Evolutionary conservation across 192 early-diverging fungal genomes (phyloP).

Genomic region (Lobosporangium transversale): DNA sequence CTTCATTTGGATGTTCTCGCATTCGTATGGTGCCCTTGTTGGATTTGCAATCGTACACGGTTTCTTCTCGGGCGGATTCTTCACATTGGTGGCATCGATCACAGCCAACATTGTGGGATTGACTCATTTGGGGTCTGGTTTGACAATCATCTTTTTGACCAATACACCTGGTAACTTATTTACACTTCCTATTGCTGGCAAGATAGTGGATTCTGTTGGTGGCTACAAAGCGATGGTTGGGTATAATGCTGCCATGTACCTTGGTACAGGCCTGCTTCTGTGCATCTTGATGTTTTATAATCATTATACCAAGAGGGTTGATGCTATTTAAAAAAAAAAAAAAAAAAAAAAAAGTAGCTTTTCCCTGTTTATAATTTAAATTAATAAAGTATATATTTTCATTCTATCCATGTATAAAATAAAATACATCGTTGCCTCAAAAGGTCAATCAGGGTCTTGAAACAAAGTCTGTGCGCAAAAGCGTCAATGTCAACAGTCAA

Average conservation of each 20-base stretch:
- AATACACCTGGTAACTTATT: slow-evolving; percentile 51
- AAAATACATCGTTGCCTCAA: too few relatives aligned
- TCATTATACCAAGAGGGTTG: slow-evolving; percentile 33
- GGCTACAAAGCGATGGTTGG: slow-evolving; percentile 43
- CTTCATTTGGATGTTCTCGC: slow-evolving; percentile 56
- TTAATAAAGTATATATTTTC: too few relatives aligned
- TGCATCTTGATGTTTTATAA: slow-evolving; percentile 41
- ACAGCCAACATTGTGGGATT: slow-evolving; percentile 63
- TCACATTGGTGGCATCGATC: slow-evolving; percentile 47
- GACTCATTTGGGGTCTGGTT: slow-evolving; percentile 45
- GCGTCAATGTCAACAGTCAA: too few relatives aligned
- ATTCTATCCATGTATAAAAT: too few relatives aligned
- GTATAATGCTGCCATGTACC: slow-evolving; percentile 43
- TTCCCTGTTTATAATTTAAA: too few relatives aligned
- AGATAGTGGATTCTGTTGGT: slow-evolving; percentile 19
- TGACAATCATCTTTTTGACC: slow-evolving; percentile 55
- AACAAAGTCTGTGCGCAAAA: too few relatives aligned
- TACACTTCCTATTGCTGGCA: slow-evolving; percentile 43
- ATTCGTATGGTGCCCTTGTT: slow-evolving; percentile 31
- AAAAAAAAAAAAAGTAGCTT: too few relatives aligned
- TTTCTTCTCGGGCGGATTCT: slow-evolving; percentile 49
- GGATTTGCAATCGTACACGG: slow-evolving; percentile 39
- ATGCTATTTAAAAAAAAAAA: slow-evolving; percentile 4
- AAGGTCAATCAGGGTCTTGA: too few relatives aligned
- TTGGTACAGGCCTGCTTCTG: slow-evolving; percentile 8